A percentile compares a stretch with the other conserved stretches of the same genome.
These are phyloP conservation scores for Aspergillus sojae DNA, from an alignment of 2,329 filamentous ascomycete genomes.

Conservation along the genomic window DNA sequence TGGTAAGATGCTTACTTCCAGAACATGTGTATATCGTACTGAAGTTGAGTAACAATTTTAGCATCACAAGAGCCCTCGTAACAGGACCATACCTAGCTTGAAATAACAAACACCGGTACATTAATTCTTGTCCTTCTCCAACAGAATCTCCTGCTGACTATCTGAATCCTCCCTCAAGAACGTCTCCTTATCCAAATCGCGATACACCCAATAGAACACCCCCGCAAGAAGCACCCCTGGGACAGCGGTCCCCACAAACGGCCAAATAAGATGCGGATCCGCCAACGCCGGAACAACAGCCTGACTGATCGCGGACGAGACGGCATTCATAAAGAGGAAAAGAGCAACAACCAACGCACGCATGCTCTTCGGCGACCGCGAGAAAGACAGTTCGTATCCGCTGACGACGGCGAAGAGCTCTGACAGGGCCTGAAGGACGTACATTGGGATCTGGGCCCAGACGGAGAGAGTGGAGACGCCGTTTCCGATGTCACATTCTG, in stretches of 20 bases:
- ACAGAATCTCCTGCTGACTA: not conserved
- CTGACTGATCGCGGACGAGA: not conserved
- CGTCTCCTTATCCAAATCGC: not conserved
- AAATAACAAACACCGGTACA: no score
- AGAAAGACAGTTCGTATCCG: not conserved
- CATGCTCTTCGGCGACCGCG: not conserved
- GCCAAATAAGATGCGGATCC: not conserved
- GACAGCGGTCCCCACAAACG: not conserved
- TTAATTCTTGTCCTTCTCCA: not conserved
- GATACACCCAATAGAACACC: not conserved
- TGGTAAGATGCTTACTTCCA: no score
- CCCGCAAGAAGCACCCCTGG: not conserved
- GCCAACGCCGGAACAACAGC: not conserved
- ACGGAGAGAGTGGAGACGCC: not conserved
- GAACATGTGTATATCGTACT: no score
- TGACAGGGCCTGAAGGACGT: not conserved
- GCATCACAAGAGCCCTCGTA: no score
- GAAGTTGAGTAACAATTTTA: no score
- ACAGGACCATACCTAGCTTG: no score
- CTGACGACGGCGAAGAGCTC: not conserved
- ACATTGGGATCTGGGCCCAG: not conserved
- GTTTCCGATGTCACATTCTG: not conserved
- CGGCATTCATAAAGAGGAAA: not conserved
- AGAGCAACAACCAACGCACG: not conserved
- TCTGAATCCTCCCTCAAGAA: not conserved